Evolutionary conservation across 805 yeast species (phyloP).

Genomic region (Kurtzmaniella cleridarum): DNA sequence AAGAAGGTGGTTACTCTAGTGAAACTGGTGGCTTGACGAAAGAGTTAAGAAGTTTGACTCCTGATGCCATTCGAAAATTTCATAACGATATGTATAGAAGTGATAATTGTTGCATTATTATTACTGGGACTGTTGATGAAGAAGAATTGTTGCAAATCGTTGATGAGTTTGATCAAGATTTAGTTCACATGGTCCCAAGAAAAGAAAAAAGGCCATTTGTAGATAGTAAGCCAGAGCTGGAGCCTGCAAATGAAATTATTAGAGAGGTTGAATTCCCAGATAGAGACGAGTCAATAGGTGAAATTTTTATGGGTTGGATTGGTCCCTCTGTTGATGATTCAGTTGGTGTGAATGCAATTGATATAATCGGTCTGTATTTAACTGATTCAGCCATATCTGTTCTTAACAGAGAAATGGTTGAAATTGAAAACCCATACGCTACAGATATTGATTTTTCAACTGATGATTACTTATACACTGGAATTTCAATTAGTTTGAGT

Average conservation of each 20-base stretch:
- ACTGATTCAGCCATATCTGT: conserved; percentile 75
- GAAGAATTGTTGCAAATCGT: conserved; percentile 59
- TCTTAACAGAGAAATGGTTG: conserved; percentile 66
- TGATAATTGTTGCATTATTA: conserved; percentile 74
- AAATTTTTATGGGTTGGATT: conserved; percentile 67
- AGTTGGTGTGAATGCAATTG: conserved; percentile 60
- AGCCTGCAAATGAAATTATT: conserved; percentile 32
- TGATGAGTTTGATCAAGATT: conserved; percentile 53
- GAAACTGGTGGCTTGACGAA: conserved; percentile 91
- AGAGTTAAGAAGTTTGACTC: conserved; percentile 67
- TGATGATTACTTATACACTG: conserved; percentile 64
- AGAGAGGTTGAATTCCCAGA: conserved; percentile 78
- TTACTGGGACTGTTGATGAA: conserved; percentile 84
- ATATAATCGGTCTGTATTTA: conserved; percentile 66
- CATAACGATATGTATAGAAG: conserved; percentile 73
- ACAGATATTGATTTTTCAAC: conserved; percentile 64
- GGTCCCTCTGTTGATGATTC: conserved; percentile 63
- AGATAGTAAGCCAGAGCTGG: conserved; percentile 51
- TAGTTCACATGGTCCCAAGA: conserved; percentile 36
- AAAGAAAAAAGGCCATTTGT: conserved; percentile 72
- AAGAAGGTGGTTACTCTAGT: conserved; percentile 75
- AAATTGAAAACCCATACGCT: conserved; percentile 76
- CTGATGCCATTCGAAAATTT: conserved; percentile 69
- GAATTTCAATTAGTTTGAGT: conserved; percentile 50
- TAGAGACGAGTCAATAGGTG: conserved; percentile 79